Percentiles rank a stretch among this genome's conserved stretches.
Evolutionary conservation across 2,329 filamentous ascomycete species (phyloP).

Genomic region (Stylonectria norvegica): DNA sequence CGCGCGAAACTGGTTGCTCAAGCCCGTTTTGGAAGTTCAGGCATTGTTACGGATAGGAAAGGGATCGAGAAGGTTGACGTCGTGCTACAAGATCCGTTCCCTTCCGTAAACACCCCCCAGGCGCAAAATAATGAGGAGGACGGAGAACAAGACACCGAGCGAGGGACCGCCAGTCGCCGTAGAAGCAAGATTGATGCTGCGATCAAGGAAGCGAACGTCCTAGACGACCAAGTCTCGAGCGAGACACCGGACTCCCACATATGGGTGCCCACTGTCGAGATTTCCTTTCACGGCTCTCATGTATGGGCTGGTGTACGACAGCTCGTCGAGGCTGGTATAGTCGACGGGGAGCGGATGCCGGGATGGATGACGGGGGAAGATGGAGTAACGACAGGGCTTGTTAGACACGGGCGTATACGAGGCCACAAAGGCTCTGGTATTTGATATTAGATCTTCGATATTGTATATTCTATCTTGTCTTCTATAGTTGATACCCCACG

Average conservation of each 20-base stretch:
- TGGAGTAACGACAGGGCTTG: slow-evolving; percentile 68
- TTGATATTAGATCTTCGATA: slow-evolving; percentile 29
- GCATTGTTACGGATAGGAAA: slow-evolving; percentile 51
- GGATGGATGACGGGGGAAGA: slow-evolving; percentile 91
- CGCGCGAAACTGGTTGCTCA: slow-evolving; percentile 59
- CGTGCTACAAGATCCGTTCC: slow-evolving; percentile 56
- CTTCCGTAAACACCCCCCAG: slow-evolving; percentile 21
- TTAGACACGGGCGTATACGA: slow-evolving; percentile 63
- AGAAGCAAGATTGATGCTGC: slow-evolving; percentile 36
- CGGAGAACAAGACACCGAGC: slow-evolving; percentile 10
- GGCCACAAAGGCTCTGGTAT: slow-evolving; percentile 56
- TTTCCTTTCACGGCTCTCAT: slow-evolving; percentile 72
- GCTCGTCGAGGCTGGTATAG: slow-evolving; percentile 70
- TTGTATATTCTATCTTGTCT: slow-evolving; percentile 24
- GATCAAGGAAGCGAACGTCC: slow-evolving; percentile 28
- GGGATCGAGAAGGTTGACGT: slow-evolving; percentile 62
- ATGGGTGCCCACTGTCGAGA: slow-evolving; percentile 44
- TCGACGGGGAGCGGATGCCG: slow-evolving; percentile 77
- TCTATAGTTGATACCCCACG: slow-evolving; percentile 31
- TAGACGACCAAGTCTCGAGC: slow-evolving; percentile 19
- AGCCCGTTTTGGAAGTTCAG: slow-evolving; percentile 67
- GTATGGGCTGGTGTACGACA: slow-evolving; percentile 78
- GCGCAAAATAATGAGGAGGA: slow-evolving; percentile 27
- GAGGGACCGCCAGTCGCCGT: slow-evolving; percentile 15
- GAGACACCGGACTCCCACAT: slow-evolving; percentile 26